A percentile compares a stretch with the other conserved stretches of the same genome.
These are phyloP conservation scores for Alternaria angustiovoidea DNA, from an alignment of 2,329 filamentous ascomycete genomes.

Conservation along the genomic window DNA sequence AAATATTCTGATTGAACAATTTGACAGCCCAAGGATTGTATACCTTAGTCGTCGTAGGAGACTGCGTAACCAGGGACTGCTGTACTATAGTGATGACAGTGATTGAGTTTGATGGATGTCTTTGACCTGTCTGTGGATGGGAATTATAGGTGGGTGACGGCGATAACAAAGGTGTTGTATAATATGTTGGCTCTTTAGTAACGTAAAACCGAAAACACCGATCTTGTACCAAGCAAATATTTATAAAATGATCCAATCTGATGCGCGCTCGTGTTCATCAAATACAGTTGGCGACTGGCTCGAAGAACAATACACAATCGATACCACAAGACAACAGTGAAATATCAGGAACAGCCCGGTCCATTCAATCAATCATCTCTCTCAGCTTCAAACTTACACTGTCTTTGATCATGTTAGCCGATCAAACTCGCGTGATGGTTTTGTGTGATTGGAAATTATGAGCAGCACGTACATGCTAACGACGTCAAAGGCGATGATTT, in stretches of 20 bases:
- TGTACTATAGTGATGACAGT: neutral
- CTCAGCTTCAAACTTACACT: neutral
- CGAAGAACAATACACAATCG: no score
- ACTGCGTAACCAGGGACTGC: neutral
- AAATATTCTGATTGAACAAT: neutral
- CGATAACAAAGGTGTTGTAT: neutral
- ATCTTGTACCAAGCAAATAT: accelerated
- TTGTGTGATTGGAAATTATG: neutral
- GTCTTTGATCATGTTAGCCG: neutral
- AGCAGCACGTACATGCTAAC: neutral
- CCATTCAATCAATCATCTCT: neutral
- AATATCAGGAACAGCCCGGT: no score
- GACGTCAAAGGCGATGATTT: neutral
- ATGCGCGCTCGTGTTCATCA: no score
- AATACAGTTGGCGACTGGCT: no score
- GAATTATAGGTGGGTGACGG: neutral
- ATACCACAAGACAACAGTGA: no score
- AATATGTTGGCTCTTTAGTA: neutral
- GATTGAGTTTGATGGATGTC: neutral
- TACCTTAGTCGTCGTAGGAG: neutral
- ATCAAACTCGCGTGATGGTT: neutral
- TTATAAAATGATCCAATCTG: neutral
- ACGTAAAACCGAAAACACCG: neutral
- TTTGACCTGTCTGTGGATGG: neutral
- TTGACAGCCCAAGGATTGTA: neutral